A percentile compares a stretch with the other conserved stretches of the same genome.
Conservation (phyloP, 2,329 filamentous ascomycete genomes). For the Scopulariopsis brevicaulis region DNA sequence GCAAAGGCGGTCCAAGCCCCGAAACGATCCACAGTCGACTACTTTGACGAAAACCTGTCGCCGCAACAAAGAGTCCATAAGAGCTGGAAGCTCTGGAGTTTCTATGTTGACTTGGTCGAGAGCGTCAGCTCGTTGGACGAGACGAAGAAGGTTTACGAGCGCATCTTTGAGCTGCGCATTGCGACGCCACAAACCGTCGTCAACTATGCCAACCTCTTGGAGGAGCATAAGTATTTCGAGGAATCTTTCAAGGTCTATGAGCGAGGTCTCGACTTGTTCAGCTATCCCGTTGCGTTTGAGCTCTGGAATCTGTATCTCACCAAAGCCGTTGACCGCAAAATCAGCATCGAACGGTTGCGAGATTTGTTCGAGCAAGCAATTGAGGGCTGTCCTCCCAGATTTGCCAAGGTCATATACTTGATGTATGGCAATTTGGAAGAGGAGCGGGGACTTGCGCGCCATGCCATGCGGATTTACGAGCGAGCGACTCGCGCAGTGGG, state of each 20-base stretch:
- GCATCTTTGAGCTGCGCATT: constrained; percentile 96
- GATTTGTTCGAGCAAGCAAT: constrained; percentile 97
- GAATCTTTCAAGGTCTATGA: constrained; percentile 98
- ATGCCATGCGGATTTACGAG: constrained; percentile 99
- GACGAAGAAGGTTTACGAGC: constrained; percentile 87
- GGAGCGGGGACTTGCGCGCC: constrained; percentile 83
- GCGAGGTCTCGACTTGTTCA: constrained; percentile 93
- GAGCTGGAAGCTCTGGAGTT: constrained; percentile 99
- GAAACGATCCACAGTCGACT: constrained; percentile 96
- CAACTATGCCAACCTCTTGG: constrained; percentile 92
- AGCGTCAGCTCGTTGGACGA: constrained; percentile 86
- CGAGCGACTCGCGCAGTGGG: constrained; percentile 88
- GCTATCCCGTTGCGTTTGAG: constrained; percentile 95
- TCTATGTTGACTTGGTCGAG: constrained; percentile 96
- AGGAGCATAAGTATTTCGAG: constrained; percentile 91
- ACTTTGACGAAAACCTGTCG: constrained; percentile 89
- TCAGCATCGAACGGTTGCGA: constrained; percentile 84
- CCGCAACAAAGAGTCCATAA: constrained; percentile 97
- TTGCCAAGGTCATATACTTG: constrained; percentile 89
- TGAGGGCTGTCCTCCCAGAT: constrained; percentile 87
- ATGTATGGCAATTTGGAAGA: constrained; percentile 99
- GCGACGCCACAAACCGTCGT: constrained; percentile 97
- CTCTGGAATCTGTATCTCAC: constrained; percentile 97
- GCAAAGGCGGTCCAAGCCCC: constrained; percentile 94
- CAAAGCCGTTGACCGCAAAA: constrained; percentile 92